Evolutionary conservation across 176 grass and related monocot genomes (phyloP), one percentile per base, ranked within the genome.

Genomic region (Elymus sibiricus): DNA sequence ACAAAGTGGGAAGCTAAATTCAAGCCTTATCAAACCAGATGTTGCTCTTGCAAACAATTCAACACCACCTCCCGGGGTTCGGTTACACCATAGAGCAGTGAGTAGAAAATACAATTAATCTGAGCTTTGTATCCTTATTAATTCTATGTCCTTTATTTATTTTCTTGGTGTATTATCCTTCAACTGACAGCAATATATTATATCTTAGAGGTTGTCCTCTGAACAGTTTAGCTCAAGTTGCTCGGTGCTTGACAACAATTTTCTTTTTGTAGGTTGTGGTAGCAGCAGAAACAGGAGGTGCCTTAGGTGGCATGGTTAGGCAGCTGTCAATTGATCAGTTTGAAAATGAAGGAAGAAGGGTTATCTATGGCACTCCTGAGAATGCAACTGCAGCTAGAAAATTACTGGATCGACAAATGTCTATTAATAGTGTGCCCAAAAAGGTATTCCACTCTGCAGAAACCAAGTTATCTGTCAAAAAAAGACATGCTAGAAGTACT

Each of bases 271-370:
- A 98, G 93, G 93, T 98, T 77, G 96, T 98, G 73, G 90, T 98
- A 82, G 96, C 96, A 79, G 96, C 96, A 76, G 96, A 98, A 93
- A 94, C 96, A 64, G 96, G 96, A 76, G 96, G 96, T 77, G 96
- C 93, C 77, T 88, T 98, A 74, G 96, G 96, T 84, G 96, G 96
- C 86, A 98, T 98, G 93, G 96, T 98, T 74, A 95, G 96, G 47
- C 96, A 98, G 76, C 92, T 98, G 39, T 98, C 96, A 8, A 98
- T 98, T 65, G 96, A 98, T 88, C 96, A 98, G 67, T 98, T 98
- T 90, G 96, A 98, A 89, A 98, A 98, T 14, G 96, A 98, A 90
- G 96, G 96, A 51, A 92, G 96, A 89, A 94, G 96, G 79, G 96
- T 98, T 29, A 95, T 93, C 83, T 98, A 98, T 91, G 96, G 96